Evolutionary conservation across 345 rosid species (phyloP).

Genomic region (Pelargonium nanum): DNA sequence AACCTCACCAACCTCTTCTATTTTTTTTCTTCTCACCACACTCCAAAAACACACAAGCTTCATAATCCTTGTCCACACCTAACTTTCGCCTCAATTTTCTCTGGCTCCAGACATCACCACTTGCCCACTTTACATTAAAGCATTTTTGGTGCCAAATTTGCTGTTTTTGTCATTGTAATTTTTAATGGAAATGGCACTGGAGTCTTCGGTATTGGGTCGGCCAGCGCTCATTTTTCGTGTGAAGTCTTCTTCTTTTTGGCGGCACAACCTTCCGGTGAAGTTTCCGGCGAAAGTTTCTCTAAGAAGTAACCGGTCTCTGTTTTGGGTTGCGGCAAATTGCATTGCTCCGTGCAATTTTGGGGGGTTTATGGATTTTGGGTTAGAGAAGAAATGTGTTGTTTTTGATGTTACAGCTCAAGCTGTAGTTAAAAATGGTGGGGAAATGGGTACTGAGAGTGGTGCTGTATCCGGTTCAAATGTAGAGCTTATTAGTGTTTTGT

Average conservation of each 20-base stretch:
- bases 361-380: background rate
- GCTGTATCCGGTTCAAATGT: conserved; percentile 9
- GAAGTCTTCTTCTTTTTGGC: background rate
- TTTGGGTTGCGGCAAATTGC: background rate
- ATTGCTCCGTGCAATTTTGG: background rate
- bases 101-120: no score
- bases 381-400: background rate
- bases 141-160: no score
- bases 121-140: no score
- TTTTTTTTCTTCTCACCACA: no score
- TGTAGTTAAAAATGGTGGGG: background rate
- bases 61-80: background rate
- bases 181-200: background rate
- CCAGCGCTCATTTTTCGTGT: background rate
- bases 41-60: background rate
- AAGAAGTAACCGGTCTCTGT: background rate
- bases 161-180: no score
- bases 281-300: background rate
- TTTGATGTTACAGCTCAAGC: background rate
- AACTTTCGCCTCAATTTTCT: background rate
- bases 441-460: background rate
- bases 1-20: no score
- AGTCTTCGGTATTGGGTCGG: background rate
- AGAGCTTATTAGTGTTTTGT: conserved; percentile 29
- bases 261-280: background rate